These are phyloP conservation scores for Barnettozyma pratensis DNA, from an alignment of 805 yeast genomes.

Conservation along the genomic window DNA sequence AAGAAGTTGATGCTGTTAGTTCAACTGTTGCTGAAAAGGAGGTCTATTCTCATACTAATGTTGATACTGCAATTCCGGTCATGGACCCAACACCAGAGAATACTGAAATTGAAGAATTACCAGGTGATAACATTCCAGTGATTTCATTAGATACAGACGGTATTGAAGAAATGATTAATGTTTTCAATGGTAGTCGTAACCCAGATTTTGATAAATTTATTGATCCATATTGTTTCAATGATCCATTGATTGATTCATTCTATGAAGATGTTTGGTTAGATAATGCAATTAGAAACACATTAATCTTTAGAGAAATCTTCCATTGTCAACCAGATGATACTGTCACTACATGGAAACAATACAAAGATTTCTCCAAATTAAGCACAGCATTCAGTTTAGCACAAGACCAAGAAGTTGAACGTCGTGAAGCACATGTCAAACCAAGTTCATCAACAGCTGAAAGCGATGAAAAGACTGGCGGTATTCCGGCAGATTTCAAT, in stretches of 20 bases:
- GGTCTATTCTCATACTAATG: neutral
- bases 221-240: constrained; percentile 86
- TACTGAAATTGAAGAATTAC: constrained; percentile 17
- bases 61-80: neutral
- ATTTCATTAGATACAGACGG: constrained; percentile 40
- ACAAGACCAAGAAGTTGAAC: constrained; percentile 25
- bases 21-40: neutral
- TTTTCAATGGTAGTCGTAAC: constrained; percentile 32
- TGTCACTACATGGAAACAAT: constrained; percentile 88
- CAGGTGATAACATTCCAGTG: constrained; percentile 32
- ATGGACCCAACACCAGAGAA: neutral
- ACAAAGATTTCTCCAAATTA: constrained; percentile 62
- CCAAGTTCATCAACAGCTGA: constrained; percentile 3
- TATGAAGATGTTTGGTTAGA: constrained; percentile 83
- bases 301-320: constrained; percentile 76
- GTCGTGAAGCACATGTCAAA: constrained; percentile 6
- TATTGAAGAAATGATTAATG: constrained; percentile 34
- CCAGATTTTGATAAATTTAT: constrained; percentile 40
- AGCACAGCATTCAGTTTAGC: constrained; percentile 47
- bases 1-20: neutral
- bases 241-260: constrained; percentile 79
- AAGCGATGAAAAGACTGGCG: neutral
- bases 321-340: constrained; percentile 93
- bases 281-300: constrained; percentile 78
- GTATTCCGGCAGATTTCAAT: neutral